phyloP scores from a whole-genome alignment of 371 early-diverging fungal species.

The Apophysomyces variabilis region DNA sequence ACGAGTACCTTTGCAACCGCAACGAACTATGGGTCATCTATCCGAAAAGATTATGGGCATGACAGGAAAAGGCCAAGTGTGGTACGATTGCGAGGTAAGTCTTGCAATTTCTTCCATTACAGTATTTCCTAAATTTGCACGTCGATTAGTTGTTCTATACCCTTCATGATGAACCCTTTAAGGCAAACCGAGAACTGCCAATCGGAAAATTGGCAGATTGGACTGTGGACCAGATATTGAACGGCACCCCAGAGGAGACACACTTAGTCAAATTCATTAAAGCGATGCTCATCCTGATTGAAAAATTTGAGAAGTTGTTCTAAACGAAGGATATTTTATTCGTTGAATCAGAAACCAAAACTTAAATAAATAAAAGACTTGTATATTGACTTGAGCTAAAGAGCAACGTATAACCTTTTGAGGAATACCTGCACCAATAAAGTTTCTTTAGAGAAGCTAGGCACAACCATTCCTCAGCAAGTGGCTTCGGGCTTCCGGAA shows the following conservation, averaged over 20 bases:
- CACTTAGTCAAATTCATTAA: slow-evolving; percentile 2
- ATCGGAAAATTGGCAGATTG: slow-evolving; percentile 38
- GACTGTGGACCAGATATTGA: slow-evolving; percentile 45
- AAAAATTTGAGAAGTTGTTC: not conserved
- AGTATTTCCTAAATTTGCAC: not conserved
- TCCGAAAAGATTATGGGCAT: slow-evolving; percentile 34
- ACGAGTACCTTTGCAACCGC: slow-evolving; percentile 26
- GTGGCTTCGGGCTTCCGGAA: too few species aligned
- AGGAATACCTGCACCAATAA: too few species aligned
- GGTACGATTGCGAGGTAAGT: slow-evolving; percentile 45
- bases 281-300: not conserved
- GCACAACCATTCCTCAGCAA: too few species aligned
- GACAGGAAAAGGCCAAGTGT: slow-evolving; percentile 35
- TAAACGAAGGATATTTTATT: not conserved
- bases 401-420: too few species aligned
- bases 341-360: not conserved
- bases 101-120: not conserved
- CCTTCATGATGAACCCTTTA: slow-evolving; percentile 26
- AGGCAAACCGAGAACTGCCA: slow-evolving; percentile 33
- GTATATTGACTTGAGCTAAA: too few species aligned
- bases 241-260: not conserved
- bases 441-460: too few species aligned
- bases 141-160: slow-evolving; percentile 29
- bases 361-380: not conserved
- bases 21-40: slow-evolving; percentile 24